A percentile compares a stretch with the other conserved stretches of the same genome.
Evolutionary conservation across 1,284 basidiomycete genomes (phyloP).

Genomic region (Ganoderma multipileum): DNA sequence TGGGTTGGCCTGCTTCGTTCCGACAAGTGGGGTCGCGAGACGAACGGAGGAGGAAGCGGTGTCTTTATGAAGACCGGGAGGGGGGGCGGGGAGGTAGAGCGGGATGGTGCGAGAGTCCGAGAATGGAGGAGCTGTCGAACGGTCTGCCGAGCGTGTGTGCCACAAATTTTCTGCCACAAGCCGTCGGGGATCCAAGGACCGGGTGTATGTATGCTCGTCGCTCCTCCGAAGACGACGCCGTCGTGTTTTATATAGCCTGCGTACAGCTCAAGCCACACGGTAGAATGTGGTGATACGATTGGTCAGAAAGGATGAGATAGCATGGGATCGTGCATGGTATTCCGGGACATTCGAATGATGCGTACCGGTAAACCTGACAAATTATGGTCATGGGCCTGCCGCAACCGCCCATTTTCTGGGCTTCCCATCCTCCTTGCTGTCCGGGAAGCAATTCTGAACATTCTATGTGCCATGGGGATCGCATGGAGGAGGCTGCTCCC

Average conservation of each 20-base stretch:
- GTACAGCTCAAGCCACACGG: background rate
- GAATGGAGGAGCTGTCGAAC: background rate
- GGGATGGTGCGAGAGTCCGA: background rate
- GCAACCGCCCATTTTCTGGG: background rate
- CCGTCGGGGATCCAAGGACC: background rate
- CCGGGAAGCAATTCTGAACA: background rate
- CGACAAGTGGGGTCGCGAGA: background rate
- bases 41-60: background rate
- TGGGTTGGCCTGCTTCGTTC: background rate
- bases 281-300: constrained; percentile 1
- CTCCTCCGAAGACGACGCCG: background rate
- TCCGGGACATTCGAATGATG: constrained; percentile 8
- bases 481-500: background rate
- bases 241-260: background rate
- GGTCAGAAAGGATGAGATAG: constrained; percentile 11
- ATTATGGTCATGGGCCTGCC: constrained; percentile 3
- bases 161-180: background rate
- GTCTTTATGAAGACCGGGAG: background rate
- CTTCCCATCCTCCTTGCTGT: constrained; percentile 3
- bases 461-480: background rate
- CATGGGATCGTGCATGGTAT: constrained; percentile 9
- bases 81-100: background rate
- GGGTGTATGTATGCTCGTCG: background rate
- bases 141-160: background rate
- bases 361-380: constrained; percentile 2